These are phyloP conservation scores for Croton setiger DNA, from an alignment of 441 rosid species.

Conservation along the genomic window DNA sequence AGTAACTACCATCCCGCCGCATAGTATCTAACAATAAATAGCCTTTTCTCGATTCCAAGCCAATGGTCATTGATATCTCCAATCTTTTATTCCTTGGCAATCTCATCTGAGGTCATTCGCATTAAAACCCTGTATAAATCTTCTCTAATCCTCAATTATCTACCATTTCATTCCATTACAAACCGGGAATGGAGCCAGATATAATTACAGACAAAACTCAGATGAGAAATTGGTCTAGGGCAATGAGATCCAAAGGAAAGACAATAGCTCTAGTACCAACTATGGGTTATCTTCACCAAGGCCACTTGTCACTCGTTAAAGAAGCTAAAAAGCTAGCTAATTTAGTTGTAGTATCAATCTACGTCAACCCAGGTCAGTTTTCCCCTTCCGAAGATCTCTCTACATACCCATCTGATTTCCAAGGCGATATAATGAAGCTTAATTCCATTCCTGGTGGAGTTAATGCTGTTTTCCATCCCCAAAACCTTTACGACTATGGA, in stretches of 20 bases:
- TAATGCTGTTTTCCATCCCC: conserved; percentile 67
- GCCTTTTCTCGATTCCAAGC: background rate
- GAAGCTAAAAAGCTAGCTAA: conserved; percentile 49
- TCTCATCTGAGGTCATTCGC: background rate
- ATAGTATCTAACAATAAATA: background rate
- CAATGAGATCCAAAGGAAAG: conserved; percentile 54
- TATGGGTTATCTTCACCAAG: conserved; percentile 91
- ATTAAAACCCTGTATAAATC: background rate
- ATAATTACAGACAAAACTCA: conserved; percentile 52
- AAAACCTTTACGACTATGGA: conserved; percentile 57
- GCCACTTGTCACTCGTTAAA: conserved; percentile 72
- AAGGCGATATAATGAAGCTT: conserved; percentile 67
- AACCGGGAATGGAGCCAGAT: conserved; percentile 39
- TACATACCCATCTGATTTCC: conserved; percentile 88
- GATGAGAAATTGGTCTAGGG: conserved; percentile 88
- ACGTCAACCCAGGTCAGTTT: conserved; percentile 96
- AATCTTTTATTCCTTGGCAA: background rate
- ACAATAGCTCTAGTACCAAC: conserved; percentile 72
- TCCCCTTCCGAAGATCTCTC: conserved; percentile 84
- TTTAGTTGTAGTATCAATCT: conserved; percentile 72
- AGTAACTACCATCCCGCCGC: background rate
- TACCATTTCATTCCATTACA: no score
- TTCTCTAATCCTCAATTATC: background rate
- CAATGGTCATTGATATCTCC: background rate
- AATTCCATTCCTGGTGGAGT: conserved; percentile 50